Evolutionary conservation across 345 rosid species (phyloP).

Genomic region (Salix koriyanagi): DNA sequence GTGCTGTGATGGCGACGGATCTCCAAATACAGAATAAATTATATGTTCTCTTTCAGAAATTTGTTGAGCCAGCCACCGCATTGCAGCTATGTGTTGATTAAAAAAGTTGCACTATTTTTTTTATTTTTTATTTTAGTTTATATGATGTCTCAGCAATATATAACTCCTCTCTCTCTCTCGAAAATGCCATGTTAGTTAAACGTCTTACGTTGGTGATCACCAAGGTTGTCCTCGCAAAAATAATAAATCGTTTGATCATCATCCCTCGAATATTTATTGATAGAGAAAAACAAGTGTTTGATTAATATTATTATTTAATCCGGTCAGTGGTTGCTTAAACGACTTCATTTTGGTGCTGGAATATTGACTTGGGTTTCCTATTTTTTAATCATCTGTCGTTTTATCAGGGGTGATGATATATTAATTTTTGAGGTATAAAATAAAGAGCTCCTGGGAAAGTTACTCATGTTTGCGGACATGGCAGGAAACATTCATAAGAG

Average conservation of each 20-base stretch:
- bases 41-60: background rate
- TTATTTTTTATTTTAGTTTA: background rate
- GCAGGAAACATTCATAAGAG: too few relatives aligned
- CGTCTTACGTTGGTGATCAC: background rate
- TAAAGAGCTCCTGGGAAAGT: too few relatives aligned
- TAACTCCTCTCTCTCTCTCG: background rate
- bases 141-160: background rate
- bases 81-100: background rate
- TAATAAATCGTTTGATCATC: background rate
- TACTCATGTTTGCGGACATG: too few relatives aligned
- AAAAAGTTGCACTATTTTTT: background rate
- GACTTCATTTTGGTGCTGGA: background rate
- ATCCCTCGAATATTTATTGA: background rate
- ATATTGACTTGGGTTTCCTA: background rate
- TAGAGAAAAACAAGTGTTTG: background rate
- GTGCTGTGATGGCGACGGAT: too few relatives aligned
- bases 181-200: background rate
- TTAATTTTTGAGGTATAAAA: too few relatives aligned
- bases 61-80: background rate
- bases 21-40: background rate
- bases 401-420: too few relatives aligned
- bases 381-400: background rate
- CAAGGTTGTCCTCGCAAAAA: background rate
- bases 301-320: background rate
- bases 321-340: background rate